Base-by-base conservation (phyloP, 2,329 filamentous ascomycete genomes). In the Apiospora hydei region DNA sequence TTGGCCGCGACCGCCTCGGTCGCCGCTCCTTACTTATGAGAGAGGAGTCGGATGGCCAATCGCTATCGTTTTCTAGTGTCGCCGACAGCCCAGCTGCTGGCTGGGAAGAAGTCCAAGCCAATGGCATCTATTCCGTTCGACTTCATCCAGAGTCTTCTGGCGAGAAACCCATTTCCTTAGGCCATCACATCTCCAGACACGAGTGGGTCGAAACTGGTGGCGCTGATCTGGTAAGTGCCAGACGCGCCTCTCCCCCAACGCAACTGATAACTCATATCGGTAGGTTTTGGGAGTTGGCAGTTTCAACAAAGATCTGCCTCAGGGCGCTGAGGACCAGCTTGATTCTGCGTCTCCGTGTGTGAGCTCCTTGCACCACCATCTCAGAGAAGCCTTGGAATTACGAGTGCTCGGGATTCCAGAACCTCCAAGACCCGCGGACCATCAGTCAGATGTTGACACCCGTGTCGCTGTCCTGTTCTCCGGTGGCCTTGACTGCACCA, bases 401-500 rank as follows among this genome's bases (percentile, higher is more conserved):
- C 90, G 94, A 57, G 86, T 95, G 21, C 81, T 90, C 11, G 85
- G 90, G 57, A 89, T 97, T 7, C 93, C 93, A 0, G 78, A 85
- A 66, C 90, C 89, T 1, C 89, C 87, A 14, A 76, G 73, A 57
- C 81, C 78, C 7, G 71, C 72, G 34, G 64, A 72, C 57, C 69
- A 68, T 41, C 75, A 75, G 0, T 68, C 75, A 10, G 77, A 76
- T n/a, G 47, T 74, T 13, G 83, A 87, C 74, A 85, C 88, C 24
- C 88, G 88, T 71, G 82, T 98, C 18, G 95, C 94, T 0, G 86
- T 99, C 0, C 85, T 99, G 0, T 99, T 98, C 81, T 99, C 96
- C 0, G 96, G 96, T 2, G 96, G 96, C 0, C 88, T 99, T 8
- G 96, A 99, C 81, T 98, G 96, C 80, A 96, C 95, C 0, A 86